A percentile compares a stretch with the other conserved stretches of the same genome.
Conservation (phyloP, 768 basidiomycete species). For the Macrolepiota dolichaula region DNA sequence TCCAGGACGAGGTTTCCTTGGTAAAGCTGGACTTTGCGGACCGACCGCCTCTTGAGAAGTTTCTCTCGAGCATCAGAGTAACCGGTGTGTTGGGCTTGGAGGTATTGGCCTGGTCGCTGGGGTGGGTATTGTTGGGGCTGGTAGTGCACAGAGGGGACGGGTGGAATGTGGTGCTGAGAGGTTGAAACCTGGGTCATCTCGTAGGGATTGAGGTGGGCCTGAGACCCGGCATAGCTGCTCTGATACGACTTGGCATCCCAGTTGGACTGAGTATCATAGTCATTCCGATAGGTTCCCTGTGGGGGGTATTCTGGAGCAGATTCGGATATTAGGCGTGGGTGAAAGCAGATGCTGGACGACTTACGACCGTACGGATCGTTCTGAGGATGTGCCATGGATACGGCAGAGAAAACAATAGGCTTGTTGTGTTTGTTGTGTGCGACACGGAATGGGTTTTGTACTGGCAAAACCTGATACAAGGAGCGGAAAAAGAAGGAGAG, state of each 20-base stretch:
- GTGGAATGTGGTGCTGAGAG: slow-evolving; percentile 32
- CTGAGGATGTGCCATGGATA: slow-evolving; percentile 48
- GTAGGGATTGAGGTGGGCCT: slow-evolving; percentile 68
- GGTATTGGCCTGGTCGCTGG: slow-evolving; percentile 43
- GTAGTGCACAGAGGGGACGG: slow-evolving; percentile 55
- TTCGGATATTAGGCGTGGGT: slow-evolving; percentile 20
- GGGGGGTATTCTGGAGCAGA: slow-evolving; percentile 34
- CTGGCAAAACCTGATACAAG: neutral
- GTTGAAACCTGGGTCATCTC: slow-evolving; percentile 49
- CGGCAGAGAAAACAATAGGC: slow-evolving; percentile 6
- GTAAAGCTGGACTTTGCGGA: slow-evolving; percentile 75
- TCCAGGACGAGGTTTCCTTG: slow-evolving; percentile 86
- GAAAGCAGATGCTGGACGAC: slow-evolving; percentile 12
- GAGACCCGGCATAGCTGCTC: slow-evolving; percentile 66
- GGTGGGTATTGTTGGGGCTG: slow-evolving; percentile 61
- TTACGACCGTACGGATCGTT: slow-evolving; percentile 16
- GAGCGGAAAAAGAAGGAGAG: slow-evolving; percentile 8
- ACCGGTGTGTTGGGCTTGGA: slow-evolving; percentile 46
- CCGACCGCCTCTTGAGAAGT: slow-evolving; percentile 77
- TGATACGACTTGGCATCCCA: slow-evolving; percentile 59
- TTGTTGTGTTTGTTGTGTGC: neutral
- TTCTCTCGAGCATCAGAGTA: slow-evolving; percentile 73
- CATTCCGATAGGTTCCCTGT: slow-evolving; percentile 20
- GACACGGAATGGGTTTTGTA: neutral
- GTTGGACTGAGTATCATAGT: slow-evolving; percentile 44